Percentiles rank a stretch among this genome's conserved stretches.
Evolutionary conservation across 352 stramenopile species (phyloP).

Genomic region (Phytopythium aichiense): DNA sequence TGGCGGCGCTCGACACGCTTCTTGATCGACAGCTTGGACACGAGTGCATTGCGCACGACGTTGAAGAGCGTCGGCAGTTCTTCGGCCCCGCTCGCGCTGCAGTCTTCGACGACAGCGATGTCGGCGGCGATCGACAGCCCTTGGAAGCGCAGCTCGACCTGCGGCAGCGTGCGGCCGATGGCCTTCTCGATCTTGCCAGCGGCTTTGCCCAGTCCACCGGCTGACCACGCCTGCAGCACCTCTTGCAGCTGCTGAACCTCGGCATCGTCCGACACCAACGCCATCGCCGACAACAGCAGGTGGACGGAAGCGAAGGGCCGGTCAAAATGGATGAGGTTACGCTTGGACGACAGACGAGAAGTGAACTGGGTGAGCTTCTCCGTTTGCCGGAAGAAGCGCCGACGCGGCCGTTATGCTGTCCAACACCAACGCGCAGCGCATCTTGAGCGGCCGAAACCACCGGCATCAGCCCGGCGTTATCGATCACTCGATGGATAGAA

Average conservation of each 20-base stretch:
- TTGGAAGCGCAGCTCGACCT: slow-evolving; percentile 29
- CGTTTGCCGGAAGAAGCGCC: too few species aligned
- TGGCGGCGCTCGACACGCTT: slow-evolving; percentile 27
- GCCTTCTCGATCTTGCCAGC: slow-evolving; percentile 15
- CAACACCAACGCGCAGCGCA: too few species aligned
- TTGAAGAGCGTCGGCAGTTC: slow-evolving; percentile 38
- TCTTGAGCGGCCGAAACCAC: too few species aligned
- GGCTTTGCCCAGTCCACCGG: neutral
- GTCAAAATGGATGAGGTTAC: neutral
- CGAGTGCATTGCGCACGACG: neutral
- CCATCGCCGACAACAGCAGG: neutral
- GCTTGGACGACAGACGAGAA: neutral
- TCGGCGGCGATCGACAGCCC: slow-evolving; percentile 26
- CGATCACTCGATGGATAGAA: too few species aligned
- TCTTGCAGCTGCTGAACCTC: neutral
- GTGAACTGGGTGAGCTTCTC: neutral
- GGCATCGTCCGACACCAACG: neutral
- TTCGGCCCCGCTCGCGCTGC: slow-evolving; percentile 7
- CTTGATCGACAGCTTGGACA: slow-evolving; percentile 9
- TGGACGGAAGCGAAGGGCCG: too few species aligned
- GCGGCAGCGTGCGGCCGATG: slow-evolving; percentile 22
- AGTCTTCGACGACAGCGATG: slow-evolving; percentile 14
- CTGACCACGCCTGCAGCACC: neutral
- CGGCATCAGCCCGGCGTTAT: too few species aligned
- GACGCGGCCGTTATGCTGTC: too few species aligned